phyloP scores from a whole-genome alignment of 345 rosid genomes.

The Salix koriyanagi region DNA sequence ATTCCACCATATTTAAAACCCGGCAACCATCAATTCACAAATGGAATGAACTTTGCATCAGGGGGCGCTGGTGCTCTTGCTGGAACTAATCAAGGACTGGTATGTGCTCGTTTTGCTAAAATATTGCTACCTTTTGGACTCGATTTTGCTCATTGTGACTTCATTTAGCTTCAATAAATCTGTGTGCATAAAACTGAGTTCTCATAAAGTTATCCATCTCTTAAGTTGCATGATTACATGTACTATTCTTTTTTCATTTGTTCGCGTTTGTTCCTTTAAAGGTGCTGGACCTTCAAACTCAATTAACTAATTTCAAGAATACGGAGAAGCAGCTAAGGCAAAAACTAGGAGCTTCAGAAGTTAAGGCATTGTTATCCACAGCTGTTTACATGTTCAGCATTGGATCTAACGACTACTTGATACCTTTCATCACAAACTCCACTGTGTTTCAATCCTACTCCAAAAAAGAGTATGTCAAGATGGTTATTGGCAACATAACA shows the following conservation, averaged over 20 bases:
- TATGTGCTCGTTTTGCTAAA: background rate
- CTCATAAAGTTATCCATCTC: background rate
- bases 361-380: slow-evolving; percentile 27
- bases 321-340: slow-evolving; percentile 24
- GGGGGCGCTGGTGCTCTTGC: slow-evolving; percentile 51
- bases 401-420: slow-evolving; percentile 35
- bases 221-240: background rate
- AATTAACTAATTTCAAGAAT: slow-evolving; percentile 30
- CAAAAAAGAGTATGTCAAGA: slow-evolving; percentile 14
- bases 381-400: slow-evolving; percentile 41
- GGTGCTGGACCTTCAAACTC: slow-evolving; percentile 42
- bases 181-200: too few relatives aligned
- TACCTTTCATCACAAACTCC: slow-evolving; percentile 16
- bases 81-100: slow-evolving; percentile 37
- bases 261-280: background rate
- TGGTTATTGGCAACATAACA: slow-evolving; percentile 35
- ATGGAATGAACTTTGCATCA: slow-evolving; percentile 49
- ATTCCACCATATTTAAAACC: slow-evolving; percentile 42
- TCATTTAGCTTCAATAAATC: too few relatives aligned
- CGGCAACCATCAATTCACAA: slow-evolving; percentile 13
- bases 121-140: background rate
- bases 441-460: slow-evolving; percentile 13
- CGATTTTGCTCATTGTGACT: background rate
- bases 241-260: background rate
- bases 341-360: slow-evolving; percentile 30